Evolutionary conservation across 805 yeast genomes (phyloP), one percentile per base, ranked within the genome.

Genomic region (Wickerhamomyces strasburgensis): DNA sequence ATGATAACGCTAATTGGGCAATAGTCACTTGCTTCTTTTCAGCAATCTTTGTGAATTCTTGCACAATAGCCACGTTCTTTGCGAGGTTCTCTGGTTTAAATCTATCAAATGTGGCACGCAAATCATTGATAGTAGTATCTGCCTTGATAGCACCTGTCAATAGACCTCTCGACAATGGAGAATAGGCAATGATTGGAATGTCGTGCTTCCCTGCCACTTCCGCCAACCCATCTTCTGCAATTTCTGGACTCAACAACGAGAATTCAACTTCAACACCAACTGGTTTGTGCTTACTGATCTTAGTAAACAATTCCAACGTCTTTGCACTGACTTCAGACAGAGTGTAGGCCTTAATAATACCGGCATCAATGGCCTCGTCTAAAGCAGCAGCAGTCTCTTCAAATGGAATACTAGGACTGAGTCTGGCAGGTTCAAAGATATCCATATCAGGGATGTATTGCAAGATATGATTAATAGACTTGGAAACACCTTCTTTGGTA

Each of bases 81-180:
- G 61, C 52, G 36, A 75, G 62, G 48, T 74, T 72, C 35, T 78
- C 84, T 24, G 65, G 71, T n/a, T 61, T 56, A 61, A 83, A 83
- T 47, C 79, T 68, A 33, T 77, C 87, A 29, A 75, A 48, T 14
- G 31, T 35, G 13, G 40, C 39, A 46, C 85, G 65, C 37, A 75
- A 40, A 51, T 81, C 89, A 6, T 77, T 72, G 26, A 81, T 49
- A 36, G 73, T 78, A 0, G 56, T 51, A 14, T 60, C 48, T 6
- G 68, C 58, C 14, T 59, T 74, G 34, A 77, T 58, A 19, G 51
- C 41, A 38, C 90, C 94, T 5, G 89, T 79, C 37, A 87, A 67
- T 39, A 80, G 63, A 1, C 95, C 96, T 48, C 84, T 70, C 10
- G 86, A 80, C 37, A 87, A 67, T 17, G 96, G 96, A 25, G 94